These are phyloP conservation scores for Diplodia scrobiculata DNA, from an alignment of 2,329 filamentous ascomycete genomes.

Conservation along the genomic window DNA sequence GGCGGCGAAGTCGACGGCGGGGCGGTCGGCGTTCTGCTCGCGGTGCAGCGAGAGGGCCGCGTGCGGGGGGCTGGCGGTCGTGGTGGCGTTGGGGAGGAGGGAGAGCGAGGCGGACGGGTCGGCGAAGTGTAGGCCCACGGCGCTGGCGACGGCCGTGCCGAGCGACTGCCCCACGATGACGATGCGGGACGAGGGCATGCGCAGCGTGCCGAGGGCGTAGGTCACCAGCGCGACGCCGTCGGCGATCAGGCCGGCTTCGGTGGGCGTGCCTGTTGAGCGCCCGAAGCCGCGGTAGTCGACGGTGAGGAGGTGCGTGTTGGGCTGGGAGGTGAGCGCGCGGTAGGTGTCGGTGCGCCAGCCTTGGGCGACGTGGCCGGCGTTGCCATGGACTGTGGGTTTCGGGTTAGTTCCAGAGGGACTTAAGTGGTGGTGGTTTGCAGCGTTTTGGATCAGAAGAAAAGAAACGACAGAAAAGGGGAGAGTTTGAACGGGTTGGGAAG, in stretches of 20 bases:
- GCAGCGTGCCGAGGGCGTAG: conserved; percentile 57
- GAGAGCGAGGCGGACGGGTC: conserved; percentile 35
- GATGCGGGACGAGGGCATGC: conserved; percentile 58
- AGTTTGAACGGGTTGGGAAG: conserved; percentile 31
- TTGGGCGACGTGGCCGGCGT: conserved; percentile 83
- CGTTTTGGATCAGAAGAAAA: neutral
- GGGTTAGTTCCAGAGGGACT: conserved; percentile 28
- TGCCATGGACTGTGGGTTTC: conserved; percentile 54
- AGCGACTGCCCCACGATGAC: conserved; percentile 63
- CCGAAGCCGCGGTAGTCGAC: conserved; percentile 67
- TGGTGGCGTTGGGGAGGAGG: conserved; percentile 34
- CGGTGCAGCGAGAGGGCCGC: neutral
- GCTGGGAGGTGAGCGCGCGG: conserved; percentile 70
- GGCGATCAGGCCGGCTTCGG: conserved; percentile 57
- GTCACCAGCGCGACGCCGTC: conserved; percentile 58
- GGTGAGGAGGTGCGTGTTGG: conserved; percentile 62
- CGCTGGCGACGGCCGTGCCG: conserved; percentile 69
- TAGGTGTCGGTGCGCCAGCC: conserved; percentile 75
- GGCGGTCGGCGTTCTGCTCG: neutral
- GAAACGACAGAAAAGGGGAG: neutral
- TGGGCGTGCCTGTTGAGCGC: conserved; percentile 55
- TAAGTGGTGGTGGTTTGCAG: neutral
- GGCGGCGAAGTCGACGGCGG: conserved; percentile 67
- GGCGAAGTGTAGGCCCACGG: conserved; percentile 70
- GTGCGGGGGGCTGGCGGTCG: neutral